A percentile compares a stretch with the other conserved stretches of the same genome.
phyloP scores from a whole-genome alignment of 2,329 filamentous ascomycete species.

The Penicillium digitatum region DNA sequence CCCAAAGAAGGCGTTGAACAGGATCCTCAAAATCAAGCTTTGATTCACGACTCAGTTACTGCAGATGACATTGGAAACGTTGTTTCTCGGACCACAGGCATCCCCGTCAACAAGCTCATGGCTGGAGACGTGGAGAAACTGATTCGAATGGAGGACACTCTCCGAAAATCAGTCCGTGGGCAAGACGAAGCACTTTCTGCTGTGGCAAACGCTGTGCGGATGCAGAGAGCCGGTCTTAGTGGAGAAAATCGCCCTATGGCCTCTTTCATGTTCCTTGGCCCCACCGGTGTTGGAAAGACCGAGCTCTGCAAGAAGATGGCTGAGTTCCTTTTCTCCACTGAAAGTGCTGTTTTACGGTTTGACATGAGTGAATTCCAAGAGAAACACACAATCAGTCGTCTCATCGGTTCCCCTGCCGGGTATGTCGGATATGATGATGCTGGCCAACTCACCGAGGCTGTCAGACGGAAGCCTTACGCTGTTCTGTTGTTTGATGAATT shows the following conservation, averaged over 20 bases:
- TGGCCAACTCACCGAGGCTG: slow-evolving; percentile 91
- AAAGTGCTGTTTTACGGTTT: slow-evolving; percentile 85
- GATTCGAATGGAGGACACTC: slow-evolving; percentile 88
- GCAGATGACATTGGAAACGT: slow-evolving; percentile 91
- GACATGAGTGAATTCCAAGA: slow-evolving; percentile 99
- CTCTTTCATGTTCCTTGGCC: slow-evolving; percentile 96
- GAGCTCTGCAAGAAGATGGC: slow-evolving; percentile 96
- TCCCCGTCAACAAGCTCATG: slow-evolving; percentile 87
- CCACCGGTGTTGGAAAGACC: slow-evolving; percentile 95
- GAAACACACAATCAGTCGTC: slow-evolving; percentile 87
- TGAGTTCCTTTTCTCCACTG: slow-evolving; percentile 85
- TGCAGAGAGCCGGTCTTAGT: slow-evolving; percentile 87
- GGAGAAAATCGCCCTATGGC: slow-evolving; percentile 88
- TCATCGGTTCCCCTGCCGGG: slow-evolving; percentile 89
- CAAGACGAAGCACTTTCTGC: slow-evolving; percentile 91
- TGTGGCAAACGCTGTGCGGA: slow-evolving; percentile 86
- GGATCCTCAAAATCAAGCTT: slow-evolving; percentile 48
- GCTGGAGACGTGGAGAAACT: slow-evolving; percentile 91
- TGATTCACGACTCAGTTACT: slow-evolving; percentile 93
- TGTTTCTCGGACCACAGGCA: slow-evolving; percentile 86
- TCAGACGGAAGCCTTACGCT: slow-evolving; percentile 90
- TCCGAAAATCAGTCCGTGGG: slow-evolving; percentile 78
- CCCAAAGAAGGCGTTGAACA: slow-evolving; percentile 65
- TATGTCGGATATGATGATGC: slow-evolving; percentile 97
- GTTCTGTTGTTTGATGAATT: slow-evolving; percentile 96